phyloP scores from a whole-genome alignment of 441 rosid genomes.

The Populus trichocarpa region DNA sequence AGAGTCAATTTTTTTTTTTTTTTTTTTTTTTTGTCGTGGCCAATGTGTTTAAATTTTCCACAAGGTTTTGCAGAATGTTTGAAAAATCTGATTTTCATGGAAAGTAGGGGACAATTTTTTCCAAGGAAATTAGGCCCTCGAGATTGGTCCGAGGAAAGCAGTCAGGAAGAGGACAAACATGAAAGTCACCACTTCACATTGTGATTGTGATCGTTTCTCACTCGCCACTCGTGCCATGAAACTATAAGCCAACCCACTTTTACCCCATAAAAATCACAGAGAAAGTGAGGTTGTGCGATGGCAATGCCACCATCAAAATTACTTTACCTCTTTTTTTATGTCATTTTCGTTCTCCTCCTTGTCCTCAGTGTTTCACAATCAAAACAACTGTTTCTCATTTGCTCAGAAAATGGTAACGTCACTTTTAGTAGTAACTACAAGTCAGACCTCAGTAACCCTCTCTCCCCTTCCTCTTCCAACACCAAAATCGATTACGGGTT shows the following conservation, averaged over 20 bases:
- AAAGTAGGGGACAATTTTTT: neutral
- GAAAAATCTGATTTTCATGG: too few relatives aligned
- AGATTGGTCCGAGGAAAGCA: too few relatives aligned
- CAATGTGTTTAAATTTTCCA: neutral
- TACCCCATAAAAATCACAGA: too few relatives aligned
- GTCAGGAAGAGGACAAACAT: too few relatives aligned
- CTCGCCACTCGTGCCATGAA: too few relatives aligned
- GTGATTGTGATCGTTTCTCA: too few relatives aligned
- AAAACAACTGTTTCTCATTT: neutral
- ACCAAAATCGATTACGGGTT: conserved; percentile 7
- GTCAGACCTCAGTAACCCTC: conserved; percentile 17
- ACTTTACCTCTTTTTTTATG: neutral
- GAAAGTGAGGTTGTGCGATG: too few relatives aligned
- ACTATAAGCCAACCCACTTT: too few relatives aligned
- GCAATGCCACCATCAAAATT: too few relatives aligned
- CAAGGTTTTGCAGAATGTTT: neutral
- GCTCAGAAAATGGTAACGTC: conserved; percentile 3
- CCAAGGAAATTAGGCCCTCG: neutral
- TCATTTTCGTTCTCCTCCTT: neutral
- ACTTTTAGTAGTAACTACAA: conserved; percentile 14
- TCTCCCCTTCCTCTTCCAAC: conserved; percentile 9
- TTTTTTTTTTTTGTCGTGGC: neutral
- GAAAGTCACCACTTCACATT: too few relatives aligned
- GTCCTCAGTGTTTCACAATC: neutral
- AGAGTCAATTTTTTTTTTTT: neutral